Base-by-base conservation (phyloP, 768 basidiomycete genomes). In the Tulasnella calospora region DNA sequence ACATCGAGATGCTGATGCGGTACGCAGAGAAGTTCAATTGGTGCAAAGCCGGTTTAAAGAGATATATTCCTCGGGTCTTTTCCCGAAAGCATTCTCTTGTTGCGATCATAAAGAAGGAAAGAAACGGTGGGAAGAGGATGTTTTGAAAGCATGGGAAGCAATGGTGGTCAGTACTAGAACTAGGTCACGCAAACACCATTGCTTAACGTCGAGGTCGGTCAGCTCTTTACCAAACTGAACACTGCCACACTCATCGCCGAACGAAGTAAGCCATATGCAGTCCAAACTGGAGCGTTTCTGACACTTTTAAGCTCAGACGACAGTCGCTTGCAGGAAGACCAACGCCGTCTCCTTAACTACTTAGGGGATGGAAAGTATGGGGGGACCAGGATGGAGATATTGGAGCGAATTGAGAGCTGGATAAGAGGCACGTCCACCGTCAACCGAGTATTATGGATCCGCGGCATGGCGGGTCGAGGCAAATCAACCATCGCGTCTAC, bases 361-460 rank as follows among this genome's bases (percentile, higher is more conserved):
- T 98, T 80, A 98, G 96, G 89, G 98, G 95, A 2, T 96, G 96
- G 82, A 98, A 96, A 73, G 99, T 92, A 83, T 99, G 97, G 0
- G 97, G 51, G 51, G 7, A 51, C 51, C 1, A 51, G 51, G 10
- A 6, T 51, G 7, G 2, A 51, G 10, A 51, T 51, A 23, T 51
- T 51, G 51, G 51, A 51, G 23, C 51, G 51, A 10, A n/a, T n/a
- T 51, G 23, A 51, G 2, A n/a, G n/a, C 7, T 51, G 51, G 51
- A 51, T 51, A n/a, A 21, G 51, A n/a, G 51, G n/a, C 2, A n/a
- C 21, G n/a, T 51, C 51, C 23, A n/a, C 51, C 23, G 0, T 6
- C 21, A 10, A n/a, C 23, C 51, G 51, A 23, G 51, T 51, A n/a
- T n/a, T 51, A 7, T 51, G 51, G 51, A 51, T 51, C 51, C 51